Base-by-base conservation (phyloP, 768 basidiomycete genomes). In the Boletus vermiculosoides region DNA sequence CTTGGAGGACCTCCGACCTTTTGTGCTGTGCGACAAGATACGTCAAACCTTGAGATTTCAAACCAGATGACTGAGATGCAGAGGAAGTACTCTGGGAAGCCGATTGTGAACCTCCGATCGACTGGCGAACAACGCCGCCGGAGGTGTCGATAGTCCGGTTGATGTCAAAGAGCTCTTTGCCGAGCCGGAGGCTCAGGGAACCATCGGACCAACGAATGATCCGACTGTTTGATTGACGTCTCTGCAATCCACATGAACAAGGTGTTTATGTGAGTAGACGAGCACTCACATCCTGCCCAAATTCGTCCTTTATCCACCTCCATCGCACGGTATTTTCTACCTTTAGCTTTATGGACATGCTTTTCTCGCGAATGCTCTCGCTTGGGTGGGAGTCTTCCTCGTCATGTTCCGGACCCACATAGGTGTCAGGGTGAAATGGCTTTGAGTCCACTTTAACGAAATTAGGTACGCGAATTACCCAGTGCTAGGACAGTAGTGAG, bases 121-220 rank as follows among this genome's bases (percentile, higher is more conserved):
- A 77, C 59, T 86, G 78, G 55, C 88, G 82, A 52, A 86, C 68
- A 56, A 82, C 67, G 55, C 83, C 81, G 42, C 84, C 90, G 20
- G 92, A 90, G 18, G 82, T 87, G 66, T 94, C 91, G 56, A 91
- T 76, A 58, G 82, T 84, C 71, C 89, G 83, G 50, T 82, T 85
- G 50, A 98, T 85, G 75, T 98, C 94, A 73, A 95, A 98, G 5
- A 97, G 78, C 67, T 98, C 96, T 71, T 91, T 90, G 42, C 97
- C 97, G 54, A 99, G 76, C 60, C 91, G 88, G 31, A 99, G 81
- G 63, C 94, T 95, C 55, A 94, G 74, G 15, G 90, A 83, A 16
- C 96, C 96, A 69, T 99, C 97, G 7, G 94, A 97, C 97, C 97
- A 99, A 15, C 90, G 84, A 56, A 99, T 84, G 39, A 98, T 77